Evolutionary conservation across 2,329 filamentous ascomycete genomes (phyloP), one percentile per base, ranked within the genome.

Genomic region (Paradendryphiella salina): DNA sequence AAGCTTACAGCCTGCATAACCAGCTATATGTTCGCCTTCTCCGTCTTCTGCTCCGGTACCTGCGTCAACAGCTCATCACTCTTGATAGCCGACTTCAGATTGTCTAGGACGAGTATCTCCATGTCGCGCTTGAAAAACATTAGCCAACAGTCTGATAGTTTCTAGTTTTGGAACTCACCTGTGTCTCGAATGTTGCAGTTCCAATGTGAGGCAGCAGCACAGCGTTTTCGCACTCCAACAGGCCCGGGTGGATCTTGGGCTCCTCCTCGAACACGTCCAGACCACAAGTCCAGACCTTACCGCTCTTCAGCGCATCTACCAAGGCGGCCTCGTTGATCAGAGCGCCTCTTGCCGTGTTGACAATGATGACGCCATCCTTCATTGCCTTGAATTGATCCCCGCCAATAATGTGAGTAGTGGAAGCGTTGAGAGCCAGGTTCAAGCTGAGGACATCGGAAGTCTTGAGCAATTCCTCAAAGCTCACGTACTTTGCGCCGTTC

Each of bases 161-260:
- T 15, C 23, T 14, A 15, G 9, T 9, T 20, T 18, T 15, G 15
- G 8, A 32, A 33, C 67, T 57, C 49, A 72, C 79, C 71, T 84
- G 82, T 17, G 82, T 84, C 68, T 85, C 82, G 62, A 77, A 80
- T 9, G 82, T 85, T 52, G 73, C 78, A 1, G 82, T 85, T 15
- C 82, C 83, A 56, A 85, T 79, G 60, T 85, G 83, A 32, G 83
- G 83, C 55, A 85, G 65, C 57, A 85, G 60, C 59, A 85, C 80
- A 3, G 75, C 76, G 42, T 80, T 79, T 60, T 76, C 74, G 41
- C 79, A 71, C 29, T 76, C 74, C 42, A 82, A 52, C 41, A 81
- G 65, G 0, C 79, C 82, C 0, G 75, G 73, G 54, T 85, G 77
- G 38, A 80, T 76, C 58, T 76, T 79, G 23, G 79, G 80, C 67